Percentiles rank a stretch among this genome's conserved stretches.
These are phyloP conservation scores for Paxillus involutus DNA, from an alignment of 768 basidiomycete genomes.

Conservation along the genomic window DNA sequence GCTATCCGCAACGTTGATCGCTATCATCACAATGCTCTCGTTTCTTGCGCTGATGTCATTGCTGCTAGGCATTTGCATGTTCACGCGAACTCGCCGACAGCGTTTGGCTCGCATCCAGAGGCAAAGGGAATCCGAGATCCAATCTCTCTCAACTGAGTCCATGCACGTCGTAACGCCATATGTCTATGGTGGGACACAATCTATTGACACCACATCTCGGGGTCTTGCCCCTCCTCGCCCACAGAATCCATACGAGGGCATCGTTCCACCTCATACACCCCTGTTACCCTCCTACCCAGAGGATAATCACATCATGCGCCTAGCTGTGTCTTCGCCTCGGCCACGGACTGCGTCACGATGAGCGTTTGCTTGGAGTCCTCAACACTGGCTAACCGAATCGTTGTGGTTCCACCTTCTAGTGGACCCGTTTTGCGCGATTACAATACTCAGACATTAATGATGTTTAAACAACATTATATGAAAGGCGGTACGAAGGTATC, in stretches of 20 bases:
- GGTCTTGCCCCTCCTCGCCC: background rate
- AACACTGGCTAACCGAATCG: background rate
- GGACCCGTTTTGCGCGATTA: conserved; percentile 14
- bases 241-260: conserved; percentile 7
- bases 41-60: conserved; percentile 16
- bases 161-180: background rate
- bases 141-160: background rate
- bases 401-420: background rate
- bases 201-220: background rate
- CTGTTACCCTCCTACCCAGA: background rate
- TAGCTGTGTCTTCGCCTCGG: background rate
- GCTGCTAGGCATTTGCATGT: conserved; percentile 13
- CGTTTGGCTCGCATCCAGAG: background rate
- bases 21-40: conserved; percentile 14
- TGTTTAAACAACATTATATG: conserved; percentile 34
- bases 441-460: conserved; percentile 29
- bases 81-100: conserved; percentile 8
- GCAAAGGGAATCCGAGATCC: background rate
- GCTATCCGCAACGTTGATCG: conserved; percentile 11
- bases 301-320: background rate
- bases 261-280: background rate
- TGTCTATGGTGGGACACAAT: background rate
- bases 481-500: conserved; percentile 15
- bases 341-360: background rate
- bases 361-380: background rate